These are phyloP conservation scores for Boeremia lycopersici DNA, from an alignment of 2,329 filamentous ascomycete genomes.

Conservation along the genomic window DNA sequence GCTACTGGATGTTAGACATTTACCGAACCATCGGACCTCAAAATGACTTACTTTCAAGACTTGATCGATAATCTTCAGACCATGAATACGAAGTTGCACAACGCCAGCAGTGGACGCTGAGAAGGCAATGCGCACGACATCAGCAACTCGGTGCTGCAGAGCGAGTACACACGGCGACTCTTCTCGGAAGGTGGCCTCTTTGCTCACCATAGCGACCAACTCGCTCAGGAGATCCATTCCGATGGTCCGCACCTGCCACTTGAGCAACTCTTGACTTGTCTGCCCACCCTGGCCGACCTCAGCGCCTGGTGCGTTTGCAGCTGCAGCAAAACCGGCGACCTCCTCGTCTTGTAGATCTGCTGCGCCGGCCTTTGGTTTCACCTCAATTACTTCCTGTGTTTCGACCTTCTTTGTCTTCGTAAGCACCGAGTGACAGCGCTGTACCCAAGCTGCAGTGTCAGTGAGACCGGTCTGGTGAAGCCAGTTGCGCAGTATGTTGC, in stretches of 20 bases:
- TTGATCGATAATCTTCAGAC: conserved; percentile 90
- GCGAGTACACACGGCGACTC: conserved; percentile 78
- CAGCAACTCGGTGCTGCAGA: conserved; percentile 82
- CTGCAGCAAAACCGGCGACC: conserved; percentile 91
- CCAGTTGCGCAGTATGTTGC: conserved; percentile 90
- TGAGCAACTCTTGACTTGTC: conserved; percentile 78
- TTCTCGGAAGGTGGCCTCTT: conserved; percentile 77
- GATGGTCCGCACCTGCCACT: conserved; percentile 95
- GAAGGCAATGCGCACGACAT: conserved; percentile 96
- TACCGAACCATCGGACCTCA: neutral
- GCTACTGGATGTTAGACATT: conserved; percentile 49
- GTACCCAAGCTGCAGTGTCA: conserved; percentile 84
- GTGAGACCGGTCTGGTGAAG: conserved; percentile 83
- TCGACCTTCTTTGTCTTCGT: conserved; percentile 82
- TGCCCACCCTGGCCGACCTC: conserved; percentile 49
- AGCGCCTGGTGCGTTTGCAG: conserved; percentile 61
- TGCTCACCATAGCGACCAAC: conserved; percentile 77
- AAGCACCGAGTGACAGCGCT: conserved; percentile 84
- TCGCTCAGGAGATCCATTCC: conserved; percentile 88
- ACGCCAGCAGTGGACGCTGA: conserved; percentile 95
- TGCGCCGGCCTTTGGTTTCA: conserved; percentile 57
- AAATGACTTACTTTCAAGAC: conserved; percentile 68
- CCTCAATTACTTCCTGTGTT: conserved; percentile 56
- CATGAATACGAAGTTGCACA: conserved; percentile 85
- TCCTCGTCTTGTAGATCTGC: conserved; percentile 95